Percentiles rank a stretch among this genome's conserved stretches.
Evolutionary conservation across 1,284 basidiomycete species (phyloP).

Genomic region (Ganoderma resinaceum): DNA sequence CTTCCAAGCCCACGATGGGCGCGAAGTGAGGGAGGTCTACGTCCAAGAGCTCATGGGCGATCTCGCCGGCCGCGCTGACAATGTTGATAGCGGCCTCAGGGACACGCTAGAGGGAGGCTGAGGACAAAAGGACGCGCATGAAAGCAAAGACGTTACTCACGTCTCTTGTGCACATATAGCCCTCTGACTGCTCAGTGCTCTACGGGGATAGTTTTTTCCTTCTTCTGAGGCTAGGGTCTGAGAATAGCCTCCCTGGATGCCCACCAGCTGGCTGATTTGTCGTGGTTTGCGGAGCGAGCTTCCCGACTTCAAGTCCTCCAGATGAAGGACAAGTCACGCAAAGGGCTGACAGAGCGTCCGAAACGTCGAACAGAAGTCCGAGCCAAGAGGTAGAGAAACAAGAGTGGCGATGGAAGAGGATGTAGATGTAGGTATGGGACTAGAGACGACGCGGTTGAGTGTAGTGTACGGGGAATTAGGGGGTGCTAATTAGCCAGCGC

Average conservation of each 20-base stretch:
- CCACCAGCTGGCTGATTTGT: slow-evolving; percentile 41
- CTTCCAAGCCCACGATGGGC: slow-evolving; percentile 62
- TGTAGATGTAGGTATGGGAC: slow-evolving; percentile 29
- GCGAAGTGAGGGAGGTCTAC: slow-evolving; percentile 59
- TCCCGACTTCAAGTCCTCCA: slow-evolving; percentile 22
- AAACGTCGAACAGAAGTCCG: slow-evolving; percentile 23
- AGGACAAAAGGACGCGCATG: not conserved
- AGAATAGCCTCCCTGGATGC: slow-evolving; percentile 31
- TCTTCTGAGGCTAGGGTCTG: slow-evolving; percentile 43
- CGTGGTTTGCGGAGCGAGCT: slow-evolving; percentile 31
- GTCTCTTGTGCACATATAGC: slow-evolving; percentile 53
- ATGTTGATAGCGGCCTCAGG: slow-evolving; percentile 50
- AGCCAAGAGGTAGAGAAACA: slow-evolving; percentile 16
- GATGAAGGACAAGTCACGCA: slow-evolving; percentile 31
- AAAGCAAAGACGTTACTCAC: slow-evolving; percentile 47
- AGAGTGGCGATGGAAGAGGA: slow-evolving; percentile 24
- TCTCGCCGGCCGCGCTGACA: slow-evolving; percentile 49
- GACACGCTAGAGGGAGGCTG: slow-evolving; percentile 32
- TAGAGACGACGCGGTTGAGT: slow-evolving; percentile 34
- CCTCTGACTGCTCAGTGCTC: slow-evolving; percentile 62
- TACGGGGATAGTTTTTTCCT: slow-evolving; percentile 47
- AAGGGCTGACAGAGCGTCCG: slow-evolving; percentile 33
- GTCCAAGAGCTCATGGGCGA: slow-evolving; percentile 56
- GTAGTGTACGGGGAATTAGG: too few species aligned
- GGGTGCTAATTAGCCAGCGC: too few species aligned